Evolutionary conservation across 495 filamentous ascomycete species (phyloP).

Genomic region (Penicillium lividum): DNA sequence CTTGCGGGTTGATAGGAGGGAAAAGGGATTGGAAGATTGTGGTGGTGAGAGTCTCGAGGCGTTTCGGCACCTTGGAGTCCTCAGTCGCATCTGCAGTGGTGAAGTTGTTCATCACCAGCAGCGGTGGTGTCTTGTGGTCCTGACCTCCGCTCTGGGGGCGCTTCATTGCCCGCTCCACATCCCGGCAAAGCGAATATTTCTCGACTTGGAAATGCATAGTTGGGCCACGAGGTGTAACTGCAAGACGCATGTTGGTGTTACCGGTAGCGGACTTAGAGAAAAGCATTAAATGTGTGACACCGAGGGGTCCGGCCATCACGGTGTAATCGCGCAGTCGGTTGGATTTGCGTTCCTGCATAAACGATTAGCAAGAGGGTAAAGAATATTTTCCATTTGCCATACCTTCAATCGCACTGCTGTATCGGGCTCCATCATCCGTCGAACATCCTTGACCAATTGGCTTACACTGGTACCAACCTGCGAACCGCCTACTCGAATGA

Average conservation of each 20-base stretch:
- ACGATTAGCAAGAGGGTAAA: conserved; percentile 9
- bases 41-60: conserved; percentile 90
- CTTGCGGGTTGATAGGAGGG: conserved; percentile 91
- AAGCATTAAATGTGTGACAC: conserved; percentile 90
- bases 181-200: conserved; percentile 90
- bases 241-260: conserved; percentile 89
- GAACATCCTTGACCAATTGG: conserved; percentile 89
- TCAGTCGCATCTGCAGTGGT: conserved; percentile 57
- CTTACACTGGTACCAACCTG: conserved; percentile 90
- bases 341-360: conserved; percentile 72
- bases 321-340: conserved; percentile 93
- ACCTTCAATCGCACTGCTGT: conserved; percentile 82
- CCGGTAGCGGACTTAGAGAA: conserved; percentile 89
- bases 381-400: conserved; percentile 10
- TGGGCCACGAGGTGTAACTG: conserved; percentile 85
- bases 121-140: conserved; percentile 77
- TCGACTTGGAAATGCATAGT: conserved; percentile 96
- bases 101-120: conserved; percentile 99
- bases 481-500: conserved; percentile 92
- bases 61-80: conserved; percentile 69
- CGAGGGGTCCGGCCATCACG: conserved; percentile 91
- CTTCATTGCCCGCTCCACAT: conserved; percentile 77
- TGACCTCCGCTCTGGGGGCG: conserved; percentile 79
- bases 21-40: conserved; percentile 96
- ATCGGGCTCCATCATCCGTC: conserved; percentile 91